Base-by-base conservation (phyloP, 2,329 filamentous ascomycete species). In the Sphaerostilbella broomeana region DNA sequence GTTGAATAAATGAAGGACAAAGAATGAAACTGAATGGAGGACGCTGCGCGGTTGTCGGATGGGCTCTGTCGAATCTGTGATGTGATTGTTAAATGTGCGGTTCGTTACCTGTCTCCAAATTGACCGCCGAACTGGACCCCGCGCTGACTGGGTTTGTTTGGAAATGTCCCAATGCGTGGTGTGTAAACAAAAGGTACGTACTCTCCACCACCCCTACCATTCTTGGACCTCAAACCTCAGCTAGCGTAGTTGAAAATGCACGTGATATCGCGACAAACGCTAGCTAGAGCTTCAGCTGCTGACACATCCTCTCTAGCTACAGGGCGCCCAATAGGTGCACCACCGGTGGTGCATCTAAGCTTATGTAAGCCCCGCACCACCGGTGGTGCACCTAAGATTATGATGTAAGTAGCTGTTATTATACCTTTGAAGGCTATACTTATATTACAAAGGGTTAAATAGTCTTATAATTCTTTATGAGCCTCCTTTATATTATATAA, bases 141-240 rank as follows among this genome's bases (percentile, higher is more conserved):
- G 49, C 46, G 32, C 26, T 38, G 26, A 34, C 18, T 29, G 33
- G 28, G 25, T 42, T 59, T 63, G 60, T 61, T 61, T 61, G 58
- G 60, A 62, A 58, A 56, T 58, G 49, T 56, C 61, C 61, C 32
- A 52, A 62, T 61, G 46, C 45, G 56, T 47, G 49, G 47, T 52
- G 51, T 60, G 63, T 67, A 66, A 67, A 67, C 63, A 67, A 63
- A 28, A 34, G 36, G 41, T 41, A 40, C 43, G 39, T 42, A 43
- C 34, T 26, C 32, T 29, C 3, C 39, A 19, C 38, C 32, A 30
- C 22, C 22, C 19, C 29, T 12, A 25, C 21, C 18, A n/a, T 19
- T 15, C 25, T 24, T 16, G n/a, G 34, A 35, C 18, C 4, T 19
- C 26, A 27, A 17, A 19, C 36, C 19, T 22, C 26, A 26, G 35